Evolutionary conservation across 192 early-diverging fungal genomes (phyloP).

Genomic region (Endogone sp.): DNA sequence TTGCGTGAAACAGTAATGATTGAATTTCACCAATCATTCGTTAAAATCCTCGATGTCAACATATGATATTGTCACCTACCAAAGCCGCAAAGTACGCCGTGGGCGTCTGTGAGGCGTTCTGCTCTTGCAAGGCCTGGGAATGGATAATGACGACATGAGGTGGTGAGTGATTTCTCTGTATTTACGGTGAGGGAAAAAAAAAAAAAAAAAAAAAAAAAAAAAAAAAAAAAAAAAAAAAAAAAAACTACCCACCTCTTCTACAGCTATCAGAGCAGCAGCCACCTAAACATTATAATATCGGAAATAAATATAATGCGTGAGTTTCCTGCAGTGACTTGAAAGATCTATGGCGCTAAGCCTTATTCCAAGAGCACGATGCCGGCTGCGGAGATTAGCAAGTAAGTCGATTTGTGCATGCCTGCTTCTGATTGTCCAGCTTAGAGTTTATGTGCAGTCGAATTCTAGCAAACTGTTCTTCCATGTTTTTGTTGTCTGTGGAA

Average conservation of each 20-base stretch:
- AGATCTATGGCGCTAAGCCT: neutral
- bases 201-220: conserved; percentile 7
- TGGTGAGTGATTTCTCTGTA: neutral
- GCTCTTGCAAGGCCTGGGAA: conserved; percentile 76
- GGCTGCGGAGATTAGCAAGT: neutral
- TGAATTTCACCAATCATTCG: too few relatives aligned
- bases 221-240: conserved; percentile 6
- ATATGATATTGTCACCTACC: too few relatives aligned
- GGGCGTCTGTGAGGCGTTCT: conserved; percentile 60
- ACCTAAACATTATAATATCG: conserved; percentile 35
- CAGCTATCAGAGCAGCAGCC: conserved; percentile 62
- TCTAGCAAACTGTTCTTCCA: conserved; percentile 54
- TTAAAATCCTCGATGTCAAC: too few relatives aligned
- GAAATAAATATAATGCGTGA: neutral
- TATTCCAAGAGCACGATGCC: too few relatives aligned
- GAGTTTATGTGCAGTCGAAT: conserved; percentile 70
- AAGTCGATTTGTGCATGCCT: conserved; percentile 27
- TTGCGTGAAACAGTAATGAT: conserved; percentile 36
- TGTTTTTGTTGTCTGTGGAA: conserved; percentile 5
- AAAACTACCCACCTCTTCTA: conserved; percentile 49
- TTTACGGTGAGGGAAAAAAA: too few relatives aligned
- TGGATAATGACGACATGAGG: conserved; percentile 57
- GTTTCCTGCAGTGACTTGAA: neutral
- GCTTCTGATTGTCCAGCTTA: conserved; percentile 82
- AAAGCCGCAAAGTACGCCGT: conserved; percentile 90